A percentile compares a stretch with the other conserved stretches of the same genome.
These are phyloP conservation scores for Apiotrichum montevideense DNA, from an alignment of 1,284 basidiomycete species.

Conservation along the genomic window DNA sequence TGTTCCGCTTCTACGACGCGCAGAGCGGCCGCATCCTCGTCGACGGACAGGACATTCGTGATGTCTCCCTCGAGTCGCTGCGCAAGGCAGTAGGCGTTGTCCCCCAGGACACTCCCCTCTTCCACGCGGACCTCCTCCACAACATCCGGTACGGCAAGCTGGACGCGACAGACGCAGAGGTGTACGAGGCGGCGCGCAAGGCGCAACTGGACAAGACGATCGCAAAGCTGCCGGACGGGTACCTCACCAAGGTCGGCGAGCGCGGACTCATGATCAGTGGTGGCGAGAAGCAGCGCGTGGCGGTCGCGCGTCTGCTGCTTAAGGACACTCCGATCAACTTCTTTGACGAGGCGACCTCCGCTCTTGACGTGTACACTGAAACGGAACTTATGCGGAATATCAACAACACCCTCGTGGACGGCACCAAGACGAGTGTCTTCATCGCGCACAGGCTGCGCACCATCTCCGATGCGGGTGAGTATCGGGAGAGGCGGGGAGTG, in stretches of 20 bases:
- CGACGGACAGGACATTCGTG: slow-evolving; percentile 72
- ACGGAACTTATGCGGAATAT: slow-evolving; percentile 93
- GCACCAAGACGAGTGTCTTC: slow-evolving; percentile 84
- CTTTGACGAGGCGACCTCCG: slow-evolving; percentile 98
- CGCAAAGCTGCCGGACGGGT: slow-evolving; percentile 72
- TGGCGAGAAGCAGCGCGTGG: slow-evolving; percentile 93
- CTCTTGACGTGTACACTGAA: slow-evolving; percentile 90
- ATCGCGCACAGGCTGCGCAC: slow-evolving; percentile 88
- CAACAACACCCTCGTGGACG: slow-evolving; percentile 67
- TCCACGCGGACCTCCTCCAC: slow-evolving; percentile 91
- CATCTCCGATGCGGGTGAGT: slow-evolving; percentile 74
- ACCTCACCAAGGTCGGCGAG: slow-evolving; percentile 88
- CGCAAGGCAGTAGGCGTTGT: slow-evolving; percentile 82
- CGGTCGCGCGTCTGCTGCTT: slow-evolving; percentile 83
- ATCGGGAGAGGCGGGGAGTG: no score
- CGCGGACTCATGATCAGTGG: slow-evolving; percentile 96
- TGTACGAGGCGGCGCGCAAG: slow-evolving; percentile 70
- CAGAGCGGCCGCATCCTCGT: slow-evolving; percentile 67
- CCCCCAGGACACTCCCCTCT: slow-evolving; percentile 94
- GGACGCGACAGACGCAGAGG: slow-evolving; percentile 81
- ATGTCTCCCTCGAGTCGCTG: slow-evolving; percentile 67
- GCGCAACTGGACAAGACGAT: slow-evolving; percentile 85
- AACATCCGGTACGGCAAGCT: slow-evolving; percentile 92
- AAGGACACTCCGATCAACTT: slow-evolving; percentile 94
- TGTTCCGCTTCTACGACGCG: slow-evolving; percentile 93